phyloP scores from a whole-genome alignment of 129 eudicot species.

The Rutidosis leptorrhynchoides region DNA sequence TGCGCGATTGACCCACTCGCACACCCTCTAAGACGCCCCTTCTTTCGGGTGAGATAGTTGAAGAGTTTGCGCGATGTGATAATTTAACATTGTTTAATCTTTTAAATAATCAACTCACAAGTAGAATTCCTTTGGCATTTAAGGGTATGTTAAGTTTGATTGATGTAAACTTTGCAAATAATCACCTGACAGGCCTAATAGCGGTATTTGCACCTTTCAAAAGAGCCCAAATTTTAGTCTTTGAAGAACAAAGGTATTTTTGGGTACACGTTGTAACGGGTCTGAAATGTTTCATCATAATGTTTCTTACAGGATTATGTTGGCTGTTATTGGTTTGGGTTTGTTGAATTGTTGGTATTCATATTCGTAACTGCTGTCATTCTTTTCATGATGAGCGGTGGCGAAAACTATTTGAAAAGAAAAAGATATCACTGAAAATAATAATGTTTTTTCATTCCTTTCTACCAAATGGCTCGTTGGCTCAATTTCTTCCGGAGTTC shows the following conservation, averaged over 20 bases:
- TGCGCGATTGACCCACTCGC: too few relatives aligned
- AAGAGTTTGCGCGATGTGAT: slow-evolving; percentile 65
- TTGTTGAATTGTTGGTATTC: slow-evolving; percentile 81
- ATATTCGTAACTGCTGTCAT: slow-evolving; percentile 66
- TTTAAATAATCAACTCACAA: slow-evolving; percentile 76
- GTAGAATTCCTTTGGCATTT: slow-evolving; percentile 60
- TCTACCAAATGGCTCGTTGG: slow-evolving; percentile 77
- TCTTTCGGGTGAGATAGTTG: slow-evolving; percentile 83
- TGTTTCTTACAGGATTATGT: slow-evolving; percentile 71
- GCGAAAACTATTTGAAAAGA: slow-evolving; percentile 48
- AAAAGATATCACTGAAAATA: slow-evolving; percentile 35
- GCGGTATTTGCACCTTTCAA: slow-evolving; percentile 76
- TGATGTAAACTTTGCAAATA: slow-evolving; percentile 90
- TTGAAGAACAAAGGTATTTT: slow-evolving; percentile 79
- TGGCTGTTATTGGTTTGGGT: slow-evolving; percentile 94
- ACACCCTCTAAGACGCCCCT: too few relatives aligned
- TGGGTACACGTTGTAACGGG: slow-evolving; percentile 71
- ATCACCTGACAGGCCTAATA: slow-evolving; percentile 73
- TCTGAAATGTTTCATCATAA: slow-evolving; percentile 57
- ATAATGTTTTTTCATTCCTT: slow-evolving; percentile 64
- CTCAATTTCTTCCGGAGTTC: too few relatives aligned
- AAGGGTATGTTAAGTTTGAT: slow-evolving; percentile 93
- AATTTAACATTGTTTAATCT: slow-evolving; percentile 82
- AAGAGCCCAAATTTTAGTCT: slow-evolving; percentile 84
- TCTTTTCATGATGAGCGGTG: slow-evolving; percentile 88